Base-by-base conservation (phyloP, 2,329 filamentous ascomycete species). In the Curvularia verruculosa region DNA sequence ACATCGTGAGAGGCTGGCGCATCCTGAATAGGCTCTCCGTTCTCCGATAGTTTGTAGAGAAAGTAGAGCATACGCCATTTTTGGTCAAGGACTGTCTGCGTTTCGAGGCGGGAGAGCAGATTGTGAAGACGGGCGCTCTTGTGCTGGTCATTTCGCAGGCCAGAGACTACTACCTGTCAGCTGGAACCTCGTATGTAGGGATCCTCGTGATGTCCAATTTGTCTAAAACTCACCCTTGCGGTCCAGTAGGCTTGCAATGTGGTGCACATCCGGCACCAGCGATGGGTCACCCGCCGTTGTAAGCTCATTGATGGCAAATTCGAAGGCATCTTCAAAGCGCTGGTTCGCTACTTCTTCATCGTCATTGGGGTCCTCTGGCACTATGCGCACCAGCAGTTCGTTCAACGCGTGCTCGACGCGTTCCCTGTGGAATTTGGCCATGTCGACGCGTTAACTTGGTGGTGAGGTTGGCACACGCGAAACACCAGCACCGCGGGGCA, bases 41-140 rank as follows among this genome's bases (percentile, higher is more conserved):
- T 86, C 70, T 93, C 90, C 59, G 91, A 87, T 46, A 97, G 84
- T 68, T 91, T 88, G 74, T 95, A 90, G 40, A 99, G 85, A 40
- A 99, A 87, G 74, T 96, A 96, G 19, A 99, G 83, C 64, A 99
- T 97, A 3, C 90, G 92, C 92, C 93, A 98, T 84, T 99, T 99
- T 77, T 96, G 90, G 69, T 91, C 90, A 43, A 99, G 83, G 5
- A 98, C 93, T 0, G 93, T 93, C 64, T 97, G 87, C n/a, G 91
- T 90, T 24, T 97, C 82, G 18, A 99, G 84, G 54, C 92, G 86
- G 31, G 91, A 92, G 78, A 97, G 96, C 26, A 99, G 84, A 71
- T 96, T 96, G 23, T 92, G 89, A 77, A 97, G 96, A 60, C 89
- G 86, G 19, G 93, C 92, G 59, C 69, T 76, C 93, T 85, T 68